Evolutionary conservation across 768 basidiomycete genomes (phyloP), one percentile per base, ranked within the genome.

Genomic region (Panaeolus cyanescens): DNA sequence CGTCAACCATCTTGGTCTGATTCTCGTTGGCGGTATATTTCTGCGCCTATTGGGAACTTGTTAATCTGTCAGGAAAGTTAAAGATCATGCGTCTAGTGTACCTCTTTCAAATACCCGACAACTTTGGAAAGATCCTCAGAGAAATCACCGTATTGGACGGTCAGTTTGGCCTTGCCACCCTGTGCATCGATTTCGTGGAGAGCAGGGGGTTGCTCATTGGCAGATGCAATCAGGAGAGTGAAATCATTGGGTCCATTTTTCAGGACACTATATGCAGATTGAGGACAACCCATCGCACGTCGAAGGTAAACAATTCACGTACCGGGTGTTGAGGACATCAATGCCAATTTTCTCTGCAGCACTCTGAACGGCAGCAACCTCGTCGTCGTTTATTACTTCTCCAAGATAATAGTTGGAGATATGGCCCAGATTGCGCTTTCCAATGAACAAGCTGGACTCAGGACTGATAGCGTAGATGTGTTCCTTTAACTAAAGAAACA

Each of bases 341-440:
- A 95, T 71, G n/a, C 81, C 85, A 30, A 90, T 78, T 62, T 85
- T 85, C 74, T 95, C 94, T 2, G 91, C 88, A 1, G 87, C 87
- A 7, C 77, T 78, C 71, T 95, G 93, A 22, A 95, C 83, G 1
- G 82, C 81, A 22, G 86, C 85, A 5, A 94, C 92, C 70, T 95
- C 94, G 0, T 85, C 85, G 62, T 93, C 90, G n/a, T 83, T 80
- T 20, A 90, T 85, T 9, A 82, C 70, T 62, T 90, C 82, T 0
- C 92, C 92, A 28, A 89, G 85, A 70, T 96, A 96, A 73, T 95
- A 96, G 70, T 93, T 92, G 31, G 89, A 91, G 56, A 92, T 71
- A 61, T 95, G 92, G 0, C 93, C 93, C 20, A 85, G 79, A 57
- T 74, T 80, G 42, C 88, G 90, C 71, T 95, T 94, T 56, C 93